Conservation (phyloP, 2,329 filamentous ascomycete species). For the Trichoderma guizhouense region DNA sequence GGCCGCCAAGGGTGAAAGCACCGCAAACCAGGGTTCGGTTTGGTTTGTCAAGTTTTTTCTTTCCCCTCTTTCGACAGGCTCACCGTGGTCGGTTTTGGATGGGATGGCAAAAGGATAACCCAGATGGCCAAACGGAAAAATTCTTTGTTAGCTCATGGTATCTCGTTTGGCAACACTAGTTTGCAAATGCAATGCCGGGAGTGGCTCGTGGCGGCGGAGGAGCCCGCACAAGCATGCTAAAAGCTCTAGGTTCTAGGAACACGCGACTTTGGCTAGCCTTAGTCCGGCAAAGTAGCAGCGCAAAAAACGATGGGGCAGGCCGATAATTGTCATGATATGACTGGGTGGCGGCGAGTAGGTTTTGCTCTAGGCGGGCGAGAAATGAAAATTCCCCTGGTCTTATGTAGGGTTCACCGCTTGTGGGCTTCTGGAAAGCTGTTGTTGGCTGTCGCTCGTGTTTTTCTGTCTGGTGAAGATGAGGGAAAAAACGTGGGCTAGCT, state of each 20-base stretch:
- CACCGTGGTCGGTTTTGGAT: background rate
- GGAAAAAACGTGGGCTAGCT: background rate
- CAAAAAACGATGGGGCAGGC: background rate
- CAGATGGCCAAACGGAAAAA: background rate
- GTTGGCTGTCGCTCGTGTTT: background rate
- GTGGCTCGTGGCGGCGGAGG: slow-evolving; percentile 13
- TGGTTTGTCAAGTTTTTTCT: background rate
- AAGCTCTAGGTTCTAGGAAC: background rate
- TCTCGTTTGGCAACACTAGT: background rate
- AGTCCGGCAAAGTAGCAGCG: background rate
- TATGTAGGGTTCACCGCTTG: background rate
- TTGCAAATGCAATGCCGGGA: slow-evolving; percentile 7
- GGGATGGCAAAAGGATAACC: background rate
- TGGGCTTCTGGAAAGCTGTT: background rate
- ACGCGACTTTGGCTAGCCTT: background rate
- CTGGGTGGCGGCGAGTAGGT: background rate
- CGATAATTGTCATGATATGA: background rate
- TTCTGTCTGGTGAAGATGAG: background rate
- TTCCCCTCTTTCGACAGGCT: background rate
- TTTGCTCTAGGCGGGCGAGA: background rate
- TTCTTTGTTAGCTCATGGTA: background rate
- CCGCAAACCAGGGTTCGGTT: background rate
- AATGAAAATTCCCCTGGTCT: background rate
- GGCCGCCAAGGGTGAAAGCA: background rate
- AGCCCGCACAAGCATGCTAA: slow-evolving; percentile 3